phyloP scores from a whole-genome alignment of 164 flowering plant genomes.

The Platanus orientalis region DNA sequence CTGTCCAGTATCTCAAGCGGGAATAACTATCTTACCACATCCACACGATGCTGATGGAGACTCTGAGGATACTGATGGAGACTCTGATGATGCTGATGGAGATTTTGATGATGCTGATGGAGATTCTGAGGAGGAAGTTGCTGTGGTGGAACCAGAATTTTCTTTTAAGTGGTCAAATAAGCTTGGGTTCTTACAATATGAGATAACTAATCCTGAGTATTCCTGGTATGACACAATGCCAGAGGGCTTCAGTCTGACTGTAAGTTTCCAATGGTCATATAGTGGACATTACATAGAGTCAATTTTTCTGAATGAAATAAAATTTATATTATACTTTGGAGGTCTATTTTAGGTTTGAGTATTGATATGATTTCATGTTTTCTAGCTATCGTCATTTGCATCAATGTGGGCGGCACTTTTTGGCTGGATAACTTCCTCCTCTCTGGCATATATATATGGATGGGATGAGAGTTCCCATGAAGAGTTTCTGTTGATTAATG shows the following conservation, averaged over 20 bases:
- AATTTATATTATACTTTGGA: background rate
- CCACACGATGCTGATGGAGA: conserved; percentile 27
- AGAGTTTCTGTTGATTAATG: conserved; percentile 57
- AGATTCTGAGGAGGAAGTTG: conserved; percentile 22
- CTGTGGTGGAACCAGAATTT: conserved; percentile 32
- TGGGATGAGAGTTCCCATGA: conserved; percentile 58
- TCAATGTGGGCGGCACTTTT: conserved; percentile 83
- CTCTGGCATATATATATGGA: conserved; percentile 87
- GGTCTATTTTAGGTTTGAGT: background rate
- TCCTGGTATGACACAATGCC: conserved; percentile 84
- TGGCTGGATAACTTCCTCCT: conserved; percentile 83
- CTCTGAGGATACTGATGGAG: conserved; percentile 30
- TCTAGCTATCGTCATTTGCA: conserved; percentile 78
- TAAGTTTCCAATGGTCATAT: conserved; percentile 28
- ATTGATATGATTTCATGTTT: background rate
- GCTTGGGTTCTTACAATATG: conserved; percentile 42
- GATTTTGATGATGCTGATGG: no score
- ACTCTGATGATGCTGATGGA: conserved; percentile 27
- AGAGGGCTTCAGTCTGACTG: conserved; percentile 69
- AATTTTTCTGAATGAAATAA: background rate
- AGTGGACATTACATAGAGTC: background rate
- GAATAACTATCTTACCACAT: conserved; percentile 51
- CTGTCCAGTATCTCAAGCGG: conserved; percentile 62
- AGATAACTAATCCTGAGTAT: conserved; percentile 31
- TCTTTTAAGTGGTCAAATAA: conserved; percentile 54